Evolutionary conservation across 2,329 filamentous ascomycete genomes (phyloP).

Genomic region (Colletotrichum phormii): DNA sequence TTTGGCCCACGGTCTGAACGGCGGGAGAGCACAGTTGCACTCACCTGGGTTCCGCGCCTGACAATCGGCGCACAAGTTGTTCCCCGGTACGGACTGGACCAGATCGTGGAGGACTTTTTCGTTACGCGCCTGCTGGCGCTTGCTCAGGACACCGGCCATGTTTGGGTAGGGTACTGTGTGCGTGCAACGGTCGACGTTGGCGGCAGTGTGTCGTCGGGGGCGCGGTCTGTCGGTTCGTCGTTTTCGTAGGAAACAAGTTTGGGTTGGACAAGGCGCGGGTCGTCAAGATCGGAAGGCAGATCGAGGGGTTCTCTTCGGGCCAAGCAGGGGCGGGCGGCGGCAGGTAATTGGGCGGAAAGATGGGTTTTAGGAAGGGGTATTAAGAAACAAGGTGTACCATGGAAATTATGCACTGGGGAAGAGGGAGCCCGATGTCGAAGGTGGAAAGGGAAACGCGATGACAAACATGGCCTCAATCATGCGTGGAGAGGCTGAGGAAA

Average conservation of each 20-base stretch:
- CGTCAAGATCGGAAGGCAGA: constrained; percentile 18
- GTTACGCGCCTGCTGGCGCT: constrained; percentile 98
- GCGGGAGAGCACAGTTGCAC: neutral
- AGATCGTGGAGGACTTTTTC: constrained; percentile 92
- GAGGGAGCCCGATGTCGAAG: constrained; percentile 31
- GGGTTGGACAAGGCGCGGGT: constrained; percentile 17
- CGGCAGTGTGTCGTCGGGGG: neutral
- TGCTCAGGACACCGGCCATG: constrained; percentile 85
- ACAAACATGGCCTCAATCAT: constrained; percentile 34
- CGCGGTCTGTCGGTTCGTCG: constrained; percentile 7
- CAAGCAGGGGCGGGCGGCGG: constrained; percentile 18
- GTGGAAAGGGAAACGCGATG: constrained; percentile 26
- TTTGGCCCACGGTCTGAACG: constrained; percentile 4
- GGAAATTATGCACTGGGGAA: constrained; percentile 32
- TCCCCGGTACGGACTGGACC: constrained; percentile 84
- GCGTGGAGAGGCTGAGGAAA: constrained; percentile 30
- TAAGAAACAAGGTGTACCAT: constrained; percentile 22
- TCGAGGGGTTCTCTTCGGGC: constrained; percentile 28
- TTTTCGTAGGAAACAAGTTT: constrained; percentile 18
- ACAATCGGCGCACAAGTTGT: constrained; percentile 95
- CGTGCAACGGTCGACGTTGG: constrained; percentile 28
- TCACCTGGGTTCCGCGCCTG: constrained; percentile 89
- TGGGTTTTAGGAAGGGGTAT: constrained; percentile 23
- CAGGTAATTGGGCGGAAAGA: constrained; percentile 14
- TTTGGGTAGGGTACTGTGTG: constrained; percentile 9